Base-by-base conservation (phyloP, 768 basidiomycete species). In the Rickenella mellea region DNA sequence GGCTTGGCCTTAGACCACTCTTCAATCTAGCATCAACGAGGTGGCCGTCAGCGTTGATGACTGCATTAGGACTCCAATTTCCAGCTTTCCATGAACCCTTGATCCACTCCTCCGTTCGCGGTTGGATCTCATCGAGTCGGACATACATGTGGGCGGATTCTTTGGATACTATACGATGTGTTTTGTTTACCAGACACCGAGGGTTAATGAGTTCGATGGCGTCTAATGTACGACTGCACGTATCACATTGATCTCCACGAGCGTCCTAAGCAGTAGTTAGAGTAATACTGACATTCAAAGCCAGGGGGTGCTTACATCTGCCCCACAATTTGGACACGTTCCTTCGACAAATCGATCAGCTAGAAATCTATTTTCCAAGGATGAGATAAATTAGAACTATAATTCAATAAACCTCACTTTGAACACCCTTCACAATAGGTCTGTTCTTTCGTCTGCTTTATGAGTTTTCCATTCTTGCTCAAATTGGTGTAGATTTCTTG, bases 341-440 rank as follows among this genome's bases (percentile, higher is more conserved):
- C 96, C 96, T 61, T 98, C 94, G 0, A 98, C 93, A 62, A 85
- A 98, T 42, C 96, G 83, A 64, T 99, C 96, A 15, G 96, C 96
- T 27, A 99, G 65, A 66, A 96, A 99, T 52, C 88, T 89, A 46
- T n/a, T n/a, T n/a, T n/a, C n/a, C n/a, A 10, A 14, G 5, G 39
- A 42, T 4, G 14, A 26, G 27, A 48, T 48, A 36, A 44, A 46
- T 46, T 25, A 37, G 36, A 15, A 35, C 54, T 38, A 33, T 47
- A 20, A 2, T 4, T 15, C 20, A 31, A 21, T 38, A 28, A 27
- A 14, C 15, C 74, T 47, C 54, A 87, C 83, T 89, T 88, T 47
- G 78, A 68, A 57, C 91, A 93, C 11, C 83, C 82, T 65, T 93
- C 87, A 56, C 94, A 99, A 56, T 89, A 99, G 0, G 90, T 90